Conservation (phyloP, 345 rosid genomes). For the Noccaea bulbosa region DNA sequence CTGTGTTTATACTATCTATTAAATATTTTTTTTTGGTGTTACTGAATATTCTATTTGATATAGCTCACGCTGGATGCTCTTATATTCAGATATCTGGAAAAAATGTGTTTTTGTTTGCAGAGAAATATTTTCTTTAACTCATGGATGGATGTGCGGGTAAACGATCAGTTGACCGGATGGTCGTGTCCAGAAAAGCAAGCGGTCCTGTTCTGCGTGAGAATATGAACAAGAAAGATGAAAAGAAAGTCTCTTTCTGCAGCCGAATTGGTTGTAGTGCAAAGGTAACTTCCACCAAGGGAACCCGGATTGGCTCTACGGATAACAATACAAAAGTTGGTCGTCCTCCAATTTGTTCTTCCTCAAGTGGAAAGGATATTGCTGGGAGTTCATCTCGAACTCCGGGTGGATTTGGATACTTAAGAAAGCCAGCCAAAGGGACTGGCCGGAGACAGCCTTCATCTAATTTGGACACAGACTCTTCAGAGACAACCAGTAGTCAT, state of each 20-base stretch:
- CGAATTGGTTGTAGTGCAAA: conserved; percentile 69
- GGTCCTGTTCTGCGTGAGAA: conserved; percentile 62
- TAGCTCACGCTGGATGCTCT: not conserved
- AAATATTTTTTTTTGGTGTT: conserved; percentile 22
- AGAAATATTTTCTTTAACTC: conserved; percentile 17
- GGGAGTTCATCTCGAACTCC: conserved; percentile 70
- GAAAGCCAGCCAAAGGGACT: conserved; percentile 38
- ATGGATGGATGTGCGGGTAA: conserved; percentile 84
- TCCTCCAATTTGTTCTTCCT: conserved; percentile 35
- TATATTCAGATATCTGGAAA: conserved; percentile 7
- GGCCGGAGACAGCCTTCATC: conserved; percentile 48
- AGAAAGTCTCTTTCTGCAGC: conserved; percentile 61
- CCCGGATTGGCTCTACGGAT: conserved; percentile 48
- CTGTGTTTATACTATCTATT: conserved; percentile 12
- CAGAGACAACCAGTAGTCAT: conserved; percentile 60
- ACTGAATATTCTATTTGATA: conserved; percentile 13
- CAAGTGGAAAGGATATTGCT: conserved; percentile 65
- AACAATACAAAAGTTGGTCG: conserved; percentile 46
- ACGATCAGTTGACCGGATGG: conserved; percentile 46
- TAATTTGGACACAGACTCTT: conserved; percentile 61
- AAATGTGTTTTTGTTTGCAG: conserved; percentile 13
- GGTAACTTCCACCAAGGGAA: conserved; percentile 52
- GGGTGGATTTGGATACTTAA: conserved; percentile 44
- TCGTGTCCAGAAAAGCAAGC: conserved; percentile 55
- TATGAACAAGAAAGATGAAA: conserved; percentile 58